Percentiles rank a stretch among this genome's conserved stretches.
phyloP scores from a whole-genome alignment of 2,329 filamentous ascomycete genomes.

The Fusarium chaquense region DNA sequence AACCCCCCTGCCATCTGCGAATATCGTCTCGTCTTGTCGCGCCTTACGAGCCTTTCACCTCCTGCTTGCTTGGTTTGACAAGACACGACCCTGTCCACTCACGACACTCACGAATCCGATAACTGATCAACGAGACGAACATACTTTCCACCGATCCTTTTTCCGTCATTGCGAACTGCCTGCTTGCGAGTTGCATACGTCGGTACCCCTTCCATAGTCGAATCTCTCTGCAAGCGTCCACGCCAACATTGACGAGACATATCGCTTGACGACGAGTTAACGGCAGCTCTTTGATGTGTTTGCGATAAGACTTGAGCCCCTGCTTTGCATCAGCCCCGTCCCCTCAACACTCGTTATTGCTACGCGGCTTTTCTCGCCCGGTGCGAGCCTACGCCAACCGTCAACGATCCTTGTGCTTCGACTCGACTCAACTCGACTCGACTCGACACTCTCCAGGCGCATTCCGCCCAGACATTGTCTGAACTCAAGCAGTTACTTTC shows the following conservation, averaged over 20 bases:
- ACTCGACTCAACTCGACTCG: background rate
- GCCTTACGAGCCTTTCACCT: slow-evolving; percentile 36
- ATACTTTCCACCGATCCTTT: slow-evolving; percentile 25
- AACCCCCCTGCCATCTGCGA: slow-evolving; percentile 33
- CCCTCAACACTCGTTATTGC: slow-evolving; percentile 34
- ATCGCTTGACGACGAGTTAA: background rate
- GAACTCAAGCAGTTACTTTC: slow-evolving; percentile 5
- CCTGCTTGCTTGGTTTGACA: slow-evolving; percentile 27
- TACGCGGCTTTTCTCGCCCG: slow-evolving; percentile 39
- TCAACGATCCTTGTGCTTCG: slow-evolving; percentile 17
- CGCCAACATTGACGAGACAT: slow-evolving; percentile 10
- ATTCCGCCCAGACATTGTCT: slow-evolving; percentile 5
- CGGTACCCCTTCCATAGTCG: slow-evolving; percentile 16
- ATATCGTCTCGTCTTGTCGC: slow-evolving; percentile 28
- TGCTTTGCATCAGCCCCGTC: slow-evolving; percentile 2
- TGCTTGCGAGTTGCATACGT: slow-evolving; percentile 8
- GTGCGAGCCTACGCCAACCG: slow-evolving; percentile 43
- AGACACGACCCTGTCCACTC: slow-evolving; percentile 22
- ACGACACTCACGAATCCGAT: slow-evolving; percentile 25
- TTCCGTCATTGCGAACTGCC: slow-evolving; percentile 33
- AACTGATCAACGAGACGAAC: slow-evolving; percentile 29
- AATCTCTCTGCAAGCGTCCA: slow-evolving; percentile 16
- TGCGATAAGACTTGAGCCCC: slow-evolving; percentile 31
- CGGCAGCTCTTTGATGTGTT: slow-evolving; percentile 40
- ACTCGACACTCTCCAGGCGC: slow-evolving; percentile 18